Percentiles rank a stretch among this genome's conserved stretches.
Evolutionary conservation across 1,139 yeast species (phyloP).

Genomic region (Geotrichum restrictum): DNA sequence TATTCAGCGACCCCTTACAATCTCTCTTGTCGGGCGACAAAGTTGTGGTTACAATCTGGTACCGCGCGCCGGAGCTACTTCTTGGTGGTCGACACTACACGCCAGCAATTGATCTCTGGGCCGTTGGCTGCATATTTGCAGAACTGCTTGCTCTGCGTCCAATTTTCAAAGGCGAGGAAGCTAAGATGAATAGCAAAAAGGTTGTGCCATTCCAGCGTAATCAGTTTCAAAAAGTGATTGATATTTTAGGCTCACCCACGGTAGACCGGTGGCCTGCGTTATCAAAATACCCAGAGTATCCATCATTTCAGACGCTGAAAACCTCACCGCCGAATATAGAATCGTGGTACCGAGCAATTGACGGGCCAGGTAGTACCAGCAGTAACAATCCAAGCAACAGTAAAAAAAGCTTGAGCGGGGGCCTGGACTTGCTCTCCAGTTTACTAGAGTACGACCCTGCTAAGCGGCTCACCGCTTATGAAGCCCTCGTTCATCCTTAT

Average conservation of each 20-base stretch:
- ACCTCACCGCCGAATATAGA: conserved; percentile 63
- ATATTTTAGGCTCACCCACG: conserved; percentile 85
- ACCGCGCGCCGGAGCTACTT: conserved; percentile 89
- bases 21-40: conserved; percentile 90
- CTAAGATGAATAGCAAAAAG: conserved; percentile 72
- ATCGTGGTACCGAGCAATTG: conserved; percentile 72
- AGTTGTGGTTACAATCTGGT: conserved; percentile 98
- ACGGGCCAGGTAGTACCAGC: conserved; percentile 45
- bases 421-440: conserved; percentile 59
- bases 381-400: conserved; percentile 25
- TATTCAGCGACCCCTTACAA: conserved; percentile 84
- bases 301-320: conserved; percentile 60
- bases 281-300: conserved; percentile 78
- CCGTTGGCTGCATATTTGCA: conserved; percentile 93
- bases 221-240: conserved; percentile 85
- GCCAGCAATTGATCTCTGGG: conserved; percentile 95
- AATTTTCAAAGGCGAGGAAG: conserved; percentile 95
- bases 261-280: conserved; percentile 71
- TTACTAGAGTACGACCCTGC: conserved; percentile 81
- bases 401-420: conserved; percentile 41
- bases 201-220: conserved; percentile 90
- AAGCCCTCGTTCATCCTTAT: conserved; percentile 71
- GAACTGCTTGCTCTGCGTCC: conserved; percentile 87
- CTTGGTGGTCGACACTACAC: conserved; percentile 92
- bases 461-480: conserved; percentile 68